Conservation (phyloP, 169 alveolate genomes). For the Plasmodium yoelii region DNA sequence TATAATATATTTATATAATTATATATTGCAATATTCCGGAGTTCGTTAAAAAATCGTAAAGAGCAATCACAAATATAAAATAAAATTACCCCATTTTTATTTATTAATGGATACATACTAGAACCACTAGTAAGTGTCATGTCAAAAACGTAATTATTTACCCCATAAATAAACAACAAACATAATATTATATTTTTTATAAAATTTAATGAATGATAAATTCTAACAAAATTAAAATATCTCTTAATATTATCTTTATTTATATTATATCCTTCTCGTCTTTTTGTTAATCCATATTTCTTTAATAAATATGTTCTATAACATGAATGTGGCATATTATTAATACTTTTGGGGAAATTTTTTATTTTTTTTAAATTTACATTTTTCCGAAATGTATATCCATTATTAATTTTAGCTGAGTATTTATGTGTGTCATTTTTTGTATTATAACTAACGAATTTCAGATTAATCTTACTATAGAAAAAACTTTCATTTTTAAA, state of each 20-base stretch:
- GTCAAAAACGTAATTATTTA: slow-evolving; percentile 69
- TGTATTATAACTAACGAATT: slow-evolving; percentile 7
- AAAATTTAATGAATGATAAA: slow-evolving; percentile 31
- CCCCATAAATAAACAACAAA: slow-evolving; percentile 36
- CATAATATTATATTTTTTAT: slow-evolving; percentile 54
- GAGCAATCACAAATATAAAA: slow-evolving; percentile 68
- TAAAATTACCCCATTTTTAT: slow-evolving; percentile 72
- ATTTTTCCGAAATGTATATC: not conserved
- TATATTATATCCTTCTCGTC: slow-evolving; percentile 3
- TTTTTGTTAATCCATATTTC: slow-evolving; percentile 12
- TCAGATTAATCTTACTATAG: slow-evolving; percentile 23
- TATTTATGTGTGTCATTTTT: not conserved
- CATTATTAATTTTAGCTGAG: not conserved
- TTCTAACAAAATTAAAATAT: slow-evolving; percentile 15
- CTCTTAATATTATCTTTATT: slow-evolving; percentile 5
- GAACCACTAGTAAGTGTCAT: slow-evolving; percentile 79
- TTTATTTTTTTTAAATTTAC: slow-evolving; percentile 11
- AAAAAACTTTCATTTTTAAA: slow-evolving; percentile 1
- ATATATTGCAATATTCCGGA: slow-evolving; percentile 12
- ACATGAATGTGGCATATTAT: not conserved
- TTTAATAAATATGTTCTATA: slow-evolving; percentile 13
- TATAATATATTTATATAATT: slow-evolving; percentile 19
- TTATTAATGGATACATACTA: slow-evolving; percentile 75
- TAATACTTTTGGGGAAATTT: not conserved
- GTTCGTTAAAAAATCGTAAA: slow-evolving; percentile 21